phyloP scores from a whole-genome alignment of 2,329 filamentous ascomycete species.

The Aureobasidium sp. region DNA sequence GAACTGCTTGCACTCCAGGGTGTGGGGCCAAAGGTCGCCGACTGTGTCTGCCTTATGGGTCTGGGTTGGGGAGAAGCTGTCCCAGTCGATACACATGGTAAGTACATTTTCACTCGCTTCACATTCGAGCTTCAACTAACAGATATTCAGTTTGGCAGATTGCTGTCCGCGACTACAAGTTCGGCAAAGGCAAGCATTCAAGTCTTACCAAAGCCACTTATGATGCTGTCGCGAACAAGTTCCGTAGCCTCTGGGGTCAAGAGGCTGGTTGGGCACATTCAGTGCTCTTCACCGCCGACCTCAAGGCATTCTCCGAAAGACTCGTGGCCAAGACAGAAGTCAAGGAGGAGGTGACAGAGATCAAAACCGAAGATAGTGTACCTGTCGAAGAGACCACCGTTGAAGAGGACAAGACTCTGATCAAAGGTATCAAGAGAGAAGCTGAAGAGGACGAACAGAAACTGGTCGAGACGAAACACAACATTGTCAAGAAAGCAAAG shows the following conservation, averaged over 20 bases:
- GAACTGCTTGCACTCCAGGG: constrained; percentile 72
- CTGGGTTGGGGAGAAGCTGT: constrained; percentile 93
- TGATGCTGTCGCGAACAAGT: constrained; percentile 82
- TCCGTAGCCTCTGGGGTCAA: constrained; percentile 80
- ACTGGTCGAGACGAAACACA: constrained; percentile 34
- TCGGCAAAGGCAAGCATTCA: constrained; percentile 74
- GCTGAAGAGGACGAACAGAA: constrained; percentile 34
- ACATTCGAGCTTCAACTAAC: not conserved
- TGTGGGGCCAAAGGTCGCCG: constrained; percentile 92
- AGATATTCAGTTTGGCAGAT: constrained; percentile 81
- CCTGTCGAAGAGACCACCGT: constrained; percentile 26
- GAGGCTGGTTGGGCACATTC: constrained; percentile 98
- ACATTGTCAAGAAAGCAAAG: constrained; percentile 30
- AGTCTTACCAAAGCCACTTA: constrained; percentile 86
- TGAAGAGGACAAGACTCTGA: constrained; percentile 26
- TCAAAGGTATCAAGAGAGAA: constrained; percentile 37
- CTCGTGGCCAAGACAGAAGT: constrained; percentile 45
- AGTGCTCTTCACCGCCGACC: constrained; percentile 88
- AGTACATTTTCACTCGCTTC: constrained; percentile 17
- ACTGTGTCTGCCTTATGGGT: constrained; percentile 95
- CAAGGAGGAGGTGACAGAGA: constrained; percentile 35
- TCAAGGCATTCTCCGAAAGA: constrained; percentile 73
- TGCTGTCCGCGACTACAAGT: constrained; percentile 89
- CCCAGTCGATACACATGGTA: constrained; percentile 85
- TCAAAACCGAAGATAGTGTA: constrained; percentile 30